These are phyloP conservation scores for Scleroderma bovista DNA, from an alignment of 768 basidiomycete species.

Conservation along the genomic window DNA sequence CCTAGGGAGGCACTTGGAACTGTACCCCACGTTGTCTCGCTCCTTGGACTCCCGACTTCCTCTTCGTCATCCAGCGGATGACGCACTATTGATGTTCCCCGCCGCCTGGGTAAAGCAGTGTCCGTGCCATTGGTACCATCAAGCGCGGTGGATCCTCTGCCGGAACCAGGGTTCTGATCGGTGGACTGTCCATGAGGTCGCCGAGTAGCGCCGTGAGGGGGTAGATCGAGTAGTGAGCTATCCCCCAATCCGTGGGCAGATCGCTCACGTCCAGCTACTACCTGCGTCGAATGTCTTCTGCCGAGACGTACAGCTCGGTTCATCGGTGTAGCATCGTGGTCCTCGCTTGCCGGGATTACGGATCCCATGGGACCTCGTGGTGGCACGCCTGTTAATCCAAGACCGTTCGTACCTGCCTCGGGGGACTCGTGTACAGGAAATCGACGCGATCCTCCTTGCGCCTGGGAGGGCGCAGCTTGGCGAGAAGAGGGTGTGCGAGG, in stretches of 20 bases:
- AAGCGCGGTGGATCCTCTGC: conserved; percentile 10
- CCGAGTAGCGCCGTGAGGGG: conserved; percentile 13
- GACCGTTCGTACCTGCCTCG: conserved; percentile 15
- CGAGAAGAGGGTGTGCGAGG: conserved; percentile 16
- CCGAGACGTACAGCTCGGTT: conserved; percentile 14
- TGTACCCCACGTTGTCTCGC: conserved; percentile 34
- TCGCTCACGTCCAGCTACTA: conserved; percentile 14
- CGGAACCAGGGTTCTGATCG: conserved; percentile 11
- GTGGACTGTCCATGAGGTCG: conserved; percentile 13
- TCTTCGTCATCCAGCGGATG: conserved; percentile 12
- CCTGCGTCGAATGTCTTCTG: conserved; percentile 23
- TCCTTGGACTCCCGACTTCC: conserved; percentile 29
- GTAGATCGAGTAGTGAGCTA: conserved; percentile 7
- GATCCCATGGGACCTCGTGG: conserved; percentile 14
- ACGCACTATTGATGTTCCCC: conserved; percentile 9
- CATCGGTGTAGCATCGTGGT: conserved; percentile 18
- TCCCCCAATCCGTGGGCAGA: conserved; percentile 12
- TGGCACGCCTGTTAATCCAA: conserved; percentile 26
- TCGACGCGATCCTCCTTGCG: conserved; percentile 11
- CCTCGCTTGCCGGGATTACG: conserved; percentile 23
- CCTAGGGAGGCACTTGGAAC: conserved; percentile 21
- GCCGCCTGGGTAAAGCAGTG: not conserved
- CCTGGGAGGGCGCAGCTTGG: conserved; percentile 15
- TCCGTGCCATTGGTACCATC: conserved; percentile 7
- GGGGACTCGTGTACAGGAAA: conserved; percentile 29